Conservation (phyloP, 768 basidiomycete genomes). For the Collybia nuda region DNA sequence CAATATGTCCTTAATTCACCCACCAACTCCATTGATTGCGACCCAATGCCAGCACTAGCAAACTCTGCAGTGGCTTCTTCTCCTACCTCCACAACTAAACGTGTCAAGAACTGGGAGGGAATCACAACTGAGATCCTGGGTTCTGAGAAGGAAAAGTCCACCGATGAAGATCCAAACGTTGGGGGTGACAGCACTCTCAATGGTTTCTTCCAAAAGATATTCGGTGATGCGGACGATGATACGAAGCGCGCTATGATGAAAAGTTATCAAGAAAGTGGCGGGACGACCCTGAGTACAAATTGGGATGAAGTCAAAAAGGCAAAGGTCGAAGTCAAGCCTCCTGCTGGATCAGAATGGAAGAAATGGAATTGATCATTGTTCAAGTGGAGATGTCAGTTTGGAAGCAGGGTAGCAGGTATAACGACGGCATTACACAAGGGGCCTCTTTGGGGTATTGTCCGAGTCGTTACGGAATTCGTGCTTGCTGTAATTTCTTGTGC, state of each 20-base stretch:
- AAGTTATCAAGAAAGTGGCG: conserved; percentile 92
- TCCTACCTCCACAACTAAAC: conserved; percentile 27
- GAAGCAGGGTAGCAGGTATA: background rate
- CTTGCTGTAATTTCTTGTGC: too few relatives aligned
- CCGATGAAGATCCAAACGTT: conserved; percentile 83
- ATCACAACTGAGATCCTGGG: conserved; percentile 68
- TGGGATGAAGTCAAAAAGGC: conserved; percentile 85
- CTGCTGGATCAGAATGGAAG: conserved; percentile 82
- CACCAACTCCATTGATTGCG: conserved; percentile 1
- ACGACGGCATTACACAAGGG: background rate
- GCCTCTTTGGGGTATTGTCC: too few relatives aligned
- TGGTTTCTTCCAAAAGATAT: conserved; percentile 89
- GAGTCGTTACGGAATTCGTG: too few relatives aligned
- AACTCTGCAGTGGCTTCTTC: conserved; percentile 29
- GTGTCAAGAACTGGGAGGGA: conserved; percentile 87
- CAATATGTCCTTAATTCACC: background rate
- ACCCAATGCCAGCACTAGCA: conserved; percentile 23
- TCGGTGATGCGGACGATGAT: conserved; percentile 87
- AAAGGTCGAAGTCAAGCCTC: conserved; percentile 77
- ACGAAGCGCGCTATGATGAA: conserved; percentile 97
- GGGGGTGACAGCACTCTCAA: conserved; percentile 89
- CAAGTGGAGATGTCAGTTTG: background rate
- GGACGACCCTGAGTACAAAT: conserved; percentile 93
- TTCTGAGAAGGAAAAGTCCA: conserved; percentile 66
- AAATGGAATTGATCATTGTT: conserved; percentile 54